phyloP scores from a whole-genome alignment of 139 green algal genomes.

The Spirogloea muscicola region DNA sequence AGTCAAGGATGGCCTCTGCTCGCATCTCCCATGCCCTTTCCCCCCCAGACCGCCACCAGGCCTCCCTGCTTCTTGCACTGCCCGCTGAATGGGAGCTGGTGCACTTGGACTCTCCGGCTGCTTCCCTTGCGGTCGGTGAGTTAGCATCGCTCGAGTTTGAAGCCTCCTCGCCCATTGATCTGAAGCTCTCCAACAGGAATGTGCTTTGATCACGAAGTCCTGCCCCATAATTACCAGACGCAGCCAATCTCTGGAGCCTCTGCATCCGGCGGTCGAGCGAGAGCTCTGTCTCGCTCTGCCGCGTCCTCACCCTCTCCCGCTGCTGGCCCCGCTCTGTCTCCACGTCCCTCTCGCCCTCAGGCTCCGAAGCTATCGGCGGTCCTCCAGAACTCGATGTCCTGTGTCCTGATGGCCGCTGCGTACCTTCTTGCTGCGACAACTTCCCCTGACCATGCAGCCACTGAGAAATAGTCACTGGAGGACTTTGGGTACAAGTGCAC shows the following conservation, averaged over 20 bases:
- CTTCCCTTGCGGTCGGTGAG: background rate
- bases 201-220: too few relatives aligned
- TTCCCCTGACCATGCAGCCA: background rate
- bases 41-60: background rate
- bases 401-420: background rate
- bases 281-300: background rate
- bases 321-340: background rate
- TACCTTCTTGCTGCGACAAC: constrained; percentile 1
- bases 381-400: background rate
- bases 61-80: background rate
- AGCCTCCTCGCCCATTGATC: too few relatives aligned
- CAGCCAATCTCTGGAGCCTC: too few relatives aligned
- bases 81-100: background rate
- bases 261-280: too few relatives aligned
- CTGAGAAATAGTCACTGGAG: background rate
- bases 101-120: background rate
- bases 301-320: background rate
- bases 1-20: background rate
- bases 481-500: background rate
- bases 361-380: background rate
- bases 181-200: background rate
- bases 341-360: background rate
- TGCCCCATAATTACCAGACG: too few relatives aligned
- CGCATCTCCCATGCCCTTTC: background rate
- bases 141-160: too few relatives aligned